Evolutionary conservation across 768 basidiomycete species (phyloP), one percentile per base, ranked within the genome.

Genomic region (Leucocoprinus leucothites): DNA sequence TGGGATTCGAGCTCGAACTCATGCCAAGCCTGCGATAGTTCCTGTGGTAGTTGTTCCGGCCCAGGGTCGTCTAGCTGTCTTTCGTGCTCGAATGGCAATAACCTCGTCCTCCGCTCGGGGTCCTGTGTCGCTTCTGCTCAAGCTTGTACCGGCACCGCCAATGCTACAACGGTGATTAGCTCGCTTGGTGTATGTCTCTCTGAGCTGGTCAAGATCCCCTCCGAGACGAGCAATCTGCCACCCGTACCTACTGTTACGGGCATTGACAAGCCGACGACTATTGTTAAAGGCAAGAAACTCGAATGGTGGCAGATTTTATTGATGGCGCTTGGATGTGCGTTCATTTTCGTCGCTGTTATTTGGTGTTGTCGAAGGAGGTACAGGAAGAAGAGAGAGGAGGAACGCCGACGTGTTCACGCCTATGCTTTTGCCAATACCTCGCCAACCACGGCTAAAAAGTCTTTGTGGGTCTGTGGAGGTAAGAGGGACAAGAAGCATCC

Each of bases 271-370:
- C 63, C 91, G 58, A 82, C 80, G 1, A 61, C 67, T 25, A 61
- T 63, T 56, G 49, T 63, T 9, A 62, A 61, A 25, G 73, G 71
- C 21, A 50, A 81, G 75, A 61, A 76, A 14, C 73, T 91, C 2
- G 69, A 77, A 57, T 93, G 91, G 91, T 92, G 91, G 90, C 77
- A 93, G 69, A 91, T 92, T 59, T 73, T 93, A 36, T 80, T 92
- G 58, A 91, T 92, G 87, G 76, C 83, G 1, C 82, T 92, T 28
- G 89, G 89, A 9, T 89, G 86, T 66, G 86, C 85, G 11, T 88
- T 92, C 69, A 85, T 93, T 69, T 85, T 90, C 66, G 59, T 91
- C 46, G 70, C 78, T 44, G 65, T 90, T 56, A 66, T 93, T 57
- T 77, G 82, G 73, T 78, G 76, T 60, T 91, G 85, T 82, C 82